Base-by-base conservation (phyloP, 1,284 basidiomycete genomes). In the Ustilago nuda region DNA sequence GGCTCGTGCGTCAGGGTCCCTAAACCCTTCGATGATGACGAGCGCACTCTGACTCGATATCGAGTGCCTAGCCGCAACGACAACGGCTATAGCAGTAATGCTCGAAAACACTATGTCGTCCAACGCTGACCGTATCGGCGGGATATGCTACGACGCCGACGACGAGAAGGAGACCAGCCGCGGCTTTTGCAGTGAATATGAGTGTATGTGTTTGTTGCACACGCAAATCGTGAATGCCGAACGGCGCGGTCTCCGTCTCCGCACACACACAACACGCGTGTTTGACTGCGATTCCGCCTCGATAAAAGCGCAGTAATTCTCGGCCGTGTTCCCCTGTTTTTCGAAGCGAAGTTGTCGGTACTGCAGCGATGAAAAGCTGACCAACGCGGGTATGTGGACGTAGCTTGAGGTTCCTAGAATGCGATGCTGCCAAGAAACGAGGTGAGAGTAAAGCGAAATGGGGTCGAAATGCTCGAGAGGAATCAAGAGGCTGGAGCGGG, bases 1-100 rank as follows among this genome's bases (percentile, higher is more conserved):
- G 68, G 68, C 68, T 71, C 63, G 68, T 71, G 68, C 68, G 68
- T 53, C 59, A 46, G 45, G 62, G 54, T 45, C 53, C 39, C 37
- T 7, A 15, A 9, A 13, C 23, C 41, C 27, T 54, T 19, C n/a
- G 72, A 60, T n/a, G 35, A 54, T 17, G 60, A 43, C 13, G 55
- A 43, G 23, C 23, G 23, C 35, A 43, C 12, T 45, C n/a, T 36
- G 13, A 9, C 32, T 8, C 33, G 54, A 15, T 33, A 27, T n/a
- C 8, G 53, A 55, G 15, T 37, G 52, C 43, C 7, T 43, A 39
- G 27, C 57, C 19, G 64, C 54, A 19, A 45, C 12, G 35, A 56
- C 55, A 43, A 57, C 59, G 50, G 46, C 50, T 15, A 39, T 17
- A n/a, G 35, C 51, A 50, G 27, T 13, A 12, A 48, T 50, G 27